Percentiles rank a stretch among this genome's conserved stretches.
These are phyloP conservation scores for Platanthera guangdongensis DNA, from an alignment of 106 monocot genomes.

Conservation along the genomic window DNA sequence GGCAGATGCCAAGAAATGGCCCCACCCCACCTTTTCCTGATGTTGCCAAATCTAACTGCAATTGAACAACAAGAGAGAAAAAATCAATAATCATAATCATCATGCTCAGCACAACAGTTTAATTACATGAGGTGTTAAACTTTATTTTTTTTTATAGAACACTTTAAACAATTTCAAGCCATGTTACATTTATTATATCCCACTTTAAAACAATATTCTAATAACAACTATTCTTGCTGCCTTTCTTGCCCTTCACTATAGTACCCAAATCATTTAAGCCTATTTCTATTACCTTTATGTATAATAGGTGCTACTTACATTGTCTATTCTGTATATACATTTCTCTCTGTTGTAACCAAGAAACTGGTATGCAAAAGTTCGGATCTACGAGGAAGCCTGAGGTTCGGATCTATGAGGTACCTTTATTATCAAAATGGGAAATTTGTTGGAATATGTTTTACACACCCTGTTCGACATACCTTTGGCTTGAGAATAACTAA, in stretches of 20 bases:
- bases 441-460: no score
- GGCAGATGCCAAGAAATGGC: slow-evolving; percentile 27
- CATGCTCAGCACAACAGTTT: neutral
- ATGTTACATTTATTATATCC: neutral
- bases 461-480: no score
- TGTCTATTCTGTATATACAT: no score
- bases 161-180: neutral
- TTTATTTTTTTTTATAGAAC: no score
- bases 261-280: neutral
- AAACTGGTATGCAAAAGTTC: no score
- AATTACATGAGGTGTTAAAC: neutral
- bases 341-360: no score
- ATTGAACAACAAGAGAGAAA: neutral
- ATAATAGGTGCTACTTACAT: no score
- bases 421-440: no score
- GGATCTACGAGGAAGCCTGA: no score
- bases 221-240: neutral
- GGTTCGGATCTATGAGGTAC: no score
- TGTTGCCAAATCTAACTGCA: slow-evolving; percentile 39
- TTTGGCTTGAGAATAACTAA: no score
- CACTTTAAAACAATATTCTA: neutral
- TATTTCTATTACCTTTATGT: neutral
- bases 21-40: slow-evolving; percentile 37
- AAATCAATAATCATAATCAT: neutral
- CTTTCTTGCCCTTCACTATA: neutral